phyloP scores from a whole-genome alignment of 345 rosid genomes.

The Euclidium syriacum region DNA sequence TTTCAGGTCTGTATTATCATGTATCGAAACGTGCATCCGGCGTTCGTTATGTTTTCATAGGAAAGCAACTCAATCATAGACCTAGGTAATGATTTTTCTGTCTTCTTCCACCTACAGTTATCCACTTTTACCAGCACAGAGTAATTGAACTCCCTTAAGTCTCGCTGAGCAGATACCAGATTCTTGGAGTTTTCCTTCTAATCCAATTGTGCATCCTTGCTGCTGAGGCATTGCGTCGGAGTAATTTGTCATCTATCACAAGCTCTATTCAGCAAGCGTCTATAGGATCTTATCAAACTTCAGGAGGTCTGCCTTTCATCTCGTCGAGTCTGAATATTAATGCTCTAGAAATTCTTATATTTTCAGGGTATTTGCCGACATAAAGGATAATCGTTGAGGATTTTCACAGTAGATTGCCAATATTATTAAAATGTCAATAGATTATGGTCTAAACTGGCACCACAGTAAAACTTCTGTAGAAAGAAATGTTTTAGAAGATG shows the following conservation, averaged over 20 bases:
- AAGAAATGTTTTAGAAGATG: not conserved
- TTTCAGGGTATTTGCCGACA: not conserved
- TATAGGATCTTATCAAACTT: conserved; percentile 46
- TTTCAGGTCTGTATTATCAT: conserved; percentile 82
- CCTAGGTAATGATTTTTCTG: conserved; percentile 54
- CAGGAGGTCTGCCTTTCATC: conserved; percentile 44
- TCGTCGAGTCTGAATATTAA: not conserved
- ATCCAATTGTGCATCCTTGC: conserved; percentile 89
- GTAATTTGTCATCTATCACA: conserved; percentile 78
- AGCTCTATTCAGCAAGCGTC: conserved; percentile 74
- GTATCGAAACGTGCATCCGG: conserved; percentile 86
- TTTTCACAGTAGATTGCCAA: not conserved
- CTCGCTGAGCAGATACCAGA: conserved; percentile 65
- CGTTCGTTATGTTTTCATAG: conserved; percentile 79
- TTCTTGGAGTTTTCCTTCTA: conserved; percentile 83
- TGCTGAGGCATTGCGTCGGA: conserved; percentile 76
- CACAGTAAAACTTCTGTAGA: not conserved
- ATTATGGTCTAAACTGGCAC: not conserved
- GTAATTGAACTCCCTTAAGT: conserved; percentile 18
- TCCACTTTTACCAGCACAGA: not conserved
- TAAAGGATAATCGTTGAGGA: not conserved
- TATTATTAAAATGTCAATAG: not conserved
- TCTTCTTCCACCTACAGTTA: not conserved
- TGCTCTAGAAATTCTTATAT: not conserved
- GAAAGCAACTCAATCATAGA: conserved; percentile 89